phyloP scores from a whole-genome alignment of 2,329 filamentous ascomycete species.

The Macroventuria anomochaeta region DNA sequence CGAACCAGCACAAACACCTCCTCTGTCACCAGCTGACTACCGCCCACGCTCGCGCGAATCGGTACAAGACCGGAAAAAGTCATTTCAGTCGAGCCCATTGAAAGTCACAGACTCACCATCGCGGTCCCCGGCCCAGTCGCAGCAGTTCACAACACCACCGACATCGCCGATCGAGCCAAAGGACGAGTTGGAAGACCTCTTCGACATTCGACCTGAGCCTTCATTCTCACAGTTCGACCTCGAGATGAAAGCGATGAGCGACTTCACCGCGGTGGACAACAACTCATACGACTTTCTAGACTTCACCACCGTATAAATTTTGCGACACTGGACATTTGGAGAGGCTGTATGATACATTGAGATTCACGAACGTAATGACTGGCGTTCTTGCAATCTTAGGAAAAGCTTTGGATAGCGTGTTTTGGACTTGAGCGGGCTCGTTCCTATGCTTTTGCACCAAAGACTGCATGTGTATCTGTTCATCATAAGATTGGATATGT shows the following conservation, averaged over 20 bases:
- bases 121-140: slow-evolving; percentile 44
- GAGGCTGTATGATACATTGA: slow-evolving; percentile 40
- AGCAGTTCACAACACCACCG: slow-evolving; percentile 48
- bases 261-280: slow-evolving; percentile 41
- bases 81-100: slow-evolving; percentile 32
- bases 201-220: slow-evolving; percentile 39
- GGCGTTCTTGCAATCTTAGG: slow-evolving; percentile 26
- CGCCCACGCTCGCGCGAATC: slow-evolving; percentile 39
- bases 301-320: slow-evolving; percentile 37
- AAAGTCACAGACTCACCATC: slow-evolving; percentile 44
- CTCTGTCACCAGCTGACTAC: slow-evolving; percentile 46
- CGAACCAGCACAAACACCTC: slow-evolving; percentile 43
- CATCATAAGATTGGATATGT: slow-evolving; percentile 10
- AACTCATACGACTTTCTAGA: slow-evolving; percentile 45
- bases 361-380: slow-evolving; percentile 38
- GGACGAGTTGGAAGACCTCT: slow-evolving; percentile 45
- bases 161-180: slow-evolving; percentile 45
- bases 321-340: slow-evolving; percentile 8
- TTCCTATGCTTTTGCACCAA: slow-evolving; percentile 13
- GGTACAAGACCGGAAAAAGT: slow-evolving; percentile 20
- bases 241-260: slow-evolving; percentile 49
- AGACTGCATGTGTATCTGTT: slow-evolving; percentile 17
- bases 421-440: slow-evolving; percentile 17
- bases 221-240: slow-evolving; percentile 48
- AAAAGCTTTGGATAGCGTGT: slow-evolving; percentile 5